Conservation (phyloP, 1,284 basidiomycete genomes). For the Ceratobasidium sp. region DNA sequence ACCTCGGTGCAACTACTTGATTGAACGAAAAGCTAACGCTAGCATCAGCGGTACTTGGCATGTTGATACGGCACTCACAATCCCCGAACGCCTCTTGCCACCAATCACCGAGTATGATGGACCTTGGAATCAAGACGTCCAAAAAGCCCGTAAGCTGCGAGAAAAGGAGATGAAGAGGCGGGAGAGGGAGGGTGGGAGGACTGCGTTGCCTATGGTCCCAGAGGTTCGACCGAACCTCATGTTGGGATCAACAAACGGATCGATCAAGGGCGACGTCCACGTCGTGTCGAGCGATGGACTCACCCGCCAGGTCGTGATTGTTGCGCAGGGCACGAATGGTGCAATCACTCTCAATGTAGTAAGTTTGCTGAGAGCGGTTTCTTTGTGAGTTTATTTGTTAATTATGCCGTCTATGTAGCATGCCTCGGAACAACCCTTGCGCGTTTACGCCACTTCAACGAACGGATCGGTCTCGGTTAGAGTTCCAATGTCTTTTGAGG, state of each 20-base stretch:
- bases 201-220: background rate
- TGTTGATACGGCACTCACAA: constrained; percentile 13
- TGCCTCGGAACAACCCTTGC: constrained; percentile 5
- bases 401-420: background rate
- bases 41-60: constrained; percentile 24
- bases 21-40: constrained; percentile 6
- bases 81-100: constrained; percentile 18
- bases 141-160: background rate
- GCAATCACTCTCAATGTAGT: constrained; percentile 10
- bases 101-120: constrained; percentile 18
- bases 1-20: constrained; percentile 13
- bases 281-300: constrained; percentile 24
- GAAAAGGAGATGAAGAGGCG: constrained; percentile 2
- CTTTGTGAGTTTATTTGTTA: background rate
- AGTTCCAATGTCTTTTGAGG: constrained; percentile 20
- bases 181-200: background rate
- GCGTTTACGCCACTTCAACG: background rate
- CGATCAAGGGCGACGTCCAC: constrained; percentile 6
- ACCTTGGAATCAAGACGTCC: constrained; percentile 3
- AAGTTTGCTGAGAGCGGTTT: background rate
- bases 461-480: constrained; percentile 2
- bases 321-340: constrained; percentile 6
- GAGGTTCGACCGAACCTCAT: constrained; percentile 22
- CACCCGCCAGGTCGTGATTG: background rate
- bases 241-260: constrained; percentile 3